Evolutionary conservation across 129 eudicot species (phyloP).

Genomic region (Tanacetum coccineum): DNA sequence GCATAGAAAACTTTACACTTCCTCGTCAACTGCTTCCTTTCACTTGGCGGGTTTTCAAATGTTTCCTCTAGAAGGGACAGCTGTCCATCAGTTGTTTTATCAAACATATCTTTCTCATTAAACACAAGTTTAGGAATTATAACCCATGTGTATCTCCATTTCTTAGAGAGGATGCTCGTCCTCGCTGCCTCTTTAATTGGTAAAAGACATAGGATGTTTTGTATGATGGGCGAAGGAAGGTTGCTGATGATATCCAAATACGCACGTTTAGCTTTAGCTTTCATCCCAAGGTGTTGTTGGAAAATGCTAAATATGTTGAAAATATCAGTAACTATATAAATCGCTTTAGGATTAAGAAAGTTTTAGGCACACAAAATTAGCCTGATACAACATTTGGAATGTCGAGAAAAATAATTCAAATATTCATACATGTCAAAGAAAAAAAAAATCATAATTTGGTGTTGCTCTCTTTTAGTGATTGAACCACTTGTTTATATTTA

Average conservation of each 20-base stretch:
- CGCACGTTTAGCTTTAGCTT: background rate
- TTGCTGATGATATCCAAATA: background rate
- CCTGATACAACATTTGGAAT: background rate
- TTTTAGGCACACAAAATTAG: background rate
- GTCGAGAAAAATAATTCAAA: background rate
- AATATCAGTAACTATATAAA: background rate
- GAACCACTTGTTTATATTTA: background rate
- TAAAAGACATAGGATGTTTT: slow-evolving; percentile 2
- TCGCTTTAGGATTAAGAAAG: background rate
- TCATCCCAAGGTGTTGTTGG: background rate
- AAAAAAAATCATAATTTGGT: no score
- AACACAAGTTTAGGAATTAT: slow-evolving; percentile 1
- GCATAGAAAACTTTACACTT: background rate
- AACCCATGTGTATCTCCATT: background rate
- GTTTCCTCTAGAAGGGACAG: background rate
- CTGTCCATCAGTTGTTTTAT: background rate
- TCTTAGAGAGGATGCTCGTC: background rate
- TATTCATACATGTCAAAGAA: background rate
- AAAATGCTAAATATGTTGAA: background rate
- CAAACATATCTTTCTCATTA: background rate
- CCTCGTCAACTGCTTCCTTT: background rate
- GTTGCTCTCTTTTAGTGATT: background rate
- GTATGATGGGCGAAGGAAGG: background rate
- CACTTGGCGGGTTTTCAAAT: background rate
- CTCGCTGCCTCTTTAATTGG: background rate